Conservation (phyloP, 768 basidiomycete species). For the Trametes villosa region DNA sequence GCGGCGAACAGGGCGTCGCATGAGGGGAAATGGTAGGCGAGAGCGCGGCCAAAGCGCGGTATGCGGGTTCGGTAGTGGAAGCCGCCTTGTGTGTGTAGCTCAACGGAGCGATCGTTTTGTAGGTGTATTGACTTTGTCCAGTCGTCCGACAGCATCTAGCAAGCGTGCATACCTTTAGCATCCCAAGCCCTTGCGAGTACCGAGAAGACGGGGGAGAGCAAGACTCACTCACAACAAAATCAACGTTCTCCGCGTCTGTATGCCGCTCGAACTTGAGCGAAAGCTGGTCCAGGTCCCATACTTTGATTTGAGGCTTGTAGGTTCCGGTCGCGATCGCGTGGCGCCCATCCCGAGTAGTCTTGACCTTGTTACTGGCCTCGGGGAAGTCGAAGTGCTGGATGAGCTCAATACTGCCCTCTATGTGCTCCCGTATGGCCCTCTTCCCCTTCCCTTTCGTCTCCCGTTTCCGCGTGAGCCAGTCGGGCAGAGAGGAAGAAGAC, state of each 20-base stretch:
- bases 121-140: conserved; percentile 99
- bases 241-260: conserved; percentile 95
- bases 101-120: conserved; percentile 93
- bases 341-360: conserved; percentile 88
- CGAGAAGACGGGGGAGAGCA: conserved; percentile 2
- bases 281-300: conserved; percentile 93
- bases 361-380: conserved; percentile 91
- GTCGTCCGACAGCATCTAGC: conserved; percentile 91
- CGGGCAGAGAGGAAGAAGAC: conserved; percentile 89
- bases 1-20: conserved; percentile 89
- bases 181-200: neutral
- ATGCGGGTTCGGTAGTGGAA: conserved; percentile 92
- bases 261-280: conserved; percentile 95
- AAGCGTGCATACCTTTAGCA: neutral
- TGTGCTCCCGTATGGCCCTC: conserved; percentile 67
- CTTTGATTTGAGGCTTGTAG: conserved; percentile 96
- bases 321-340: conserved; percentile 94
- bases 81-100: conserved; percentile 92
- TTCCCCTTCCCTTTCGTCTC: conserved; percentile 68
- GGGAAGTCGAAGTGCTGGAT: conserved; percentile 98
- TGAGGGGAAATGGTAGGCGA: conserved; percentile 93
- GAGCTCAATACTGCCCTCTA: conserved; percentile 86
- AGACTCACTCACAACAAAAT: conserved; percentile 89
- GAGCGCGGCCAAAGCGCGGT: conserved; percentile 89
- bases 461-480: conserved; percentile 86